Percentiles rank a stretch among this genome's conserved stretches.
These are phyloP conservation scores for Ganoderma sinense DNA, from an alignment of 1,284 basidiomycete species.

Conservation along the genomic window DNA sequence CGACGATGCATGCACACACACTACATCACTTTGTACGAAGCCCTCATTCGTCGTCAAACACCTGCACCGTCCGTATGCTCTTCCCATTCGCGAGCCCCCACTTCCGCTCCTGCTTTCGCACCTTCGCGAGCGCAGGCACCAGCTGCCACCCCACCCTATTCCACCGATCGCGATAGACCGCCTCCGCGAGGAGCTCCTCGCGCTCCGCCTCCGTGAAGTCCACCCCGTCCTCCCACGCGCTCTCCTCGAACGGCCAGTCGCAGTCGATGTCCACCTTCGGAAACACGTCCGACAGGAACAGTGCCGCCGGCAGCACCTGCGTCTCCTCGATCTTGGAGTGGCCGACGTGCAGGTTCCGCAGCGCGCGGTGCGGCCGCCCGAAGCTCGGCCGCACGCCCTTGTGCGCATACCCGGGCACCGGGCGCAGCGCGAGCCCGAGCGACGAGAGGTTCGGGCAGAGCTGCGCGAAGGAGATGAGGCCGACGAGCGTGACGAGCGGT, in stretches of 20 bases:
- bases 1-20: background rate
- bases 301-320: background rate
- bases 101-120: conserved; percentile 12
- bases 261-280: conserved; percentile 10
- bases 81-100: conserved; percentile 8
- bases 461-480: conserved; percentile 1
- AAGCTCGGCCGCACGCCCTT: background rate
- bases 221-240: conserved; percentile 4
- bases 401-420: background rate
- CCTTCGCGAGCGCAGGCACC: background rate
- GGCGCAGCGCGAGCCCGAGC: background rate
- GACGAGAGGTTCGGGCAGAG: conserved; percentile 3
- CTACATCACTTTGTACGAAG: background rate
- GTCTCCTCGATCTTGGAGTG: background rate
- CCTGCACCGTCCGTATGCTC: background rate
- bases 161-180: conserved; percentile 4
- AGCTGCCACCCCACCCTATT: background rate
- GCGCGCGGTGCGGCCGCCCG: background rate
- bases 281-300: conserved; percentile 8
- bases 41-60: background rate
- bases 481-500: background rate
- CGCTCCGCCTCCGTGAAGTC: conserved; percentile 4
- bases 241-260: conserved; percentile 3
- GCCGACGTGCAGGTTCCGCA: background rate
- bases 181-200: background rate